Evolutionary conservation across 2,329 filamentous ascomycete genomes (phyloP), one percentile per base, ranked within the genome.

Genomic region (Paraphoma sp.): DNA sequence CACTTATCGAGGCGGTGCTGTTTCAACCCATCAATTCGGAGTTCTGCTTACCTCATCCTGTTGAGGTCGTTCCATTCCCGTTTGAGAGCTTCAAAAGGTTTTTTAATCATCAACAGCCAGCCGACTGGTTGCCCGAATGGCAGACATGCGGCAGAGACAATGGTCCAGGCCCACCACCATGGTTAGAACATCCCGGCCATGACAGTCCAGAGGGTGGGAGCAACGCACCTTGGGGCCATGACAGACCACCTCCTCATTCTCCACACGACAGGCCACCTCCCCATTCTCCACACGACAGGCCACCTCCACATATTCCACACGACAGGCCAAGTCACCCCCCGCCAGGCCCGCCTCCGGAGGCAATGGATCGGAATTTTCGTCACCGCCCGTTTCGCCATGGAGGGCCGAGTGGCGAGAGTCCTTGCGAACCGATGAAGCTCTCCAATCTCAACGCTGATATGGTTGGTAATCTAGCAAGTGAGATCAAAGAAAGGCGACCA

Each of bases 21-120:
- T 64, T 62, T 29, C 54, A 56, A 11, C 61, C 61, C 5, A 62
- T 64, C 33, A 62, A 64, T 17, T 64, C 61, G 0, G 61, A 64
- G 18, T 64, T 64, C 28, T 64, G 61, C 47, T 28, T 64, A 17
- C 45, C 61, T 11, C 58, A 62, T 48, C 61, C 61, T 11, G 52
- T 64, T 6, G 61, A 64, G 40, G 49, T 52, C 3, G 50, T 52
- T 3, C 29, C 59, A 6, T 64, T 64, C 42, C 61, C 61, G 1
- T 64, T 58, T 45, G 59, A 64, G 1, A 53, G 48, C 8, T 64
- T 64, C 29, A 46, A 46, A 5, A 49, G 54, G 10, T 64, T 59
- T 28, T 64, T 56, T 43, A 40, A 56, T n/a, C 33, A 56, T 16
- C 47, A 47, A 33, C 43, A 54, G 14, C 51, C 56, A 18, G n/a